Conservation (phyloP, 2,329 filamentous ascomycete species). For the Colletotrichum salicis region DNA sequence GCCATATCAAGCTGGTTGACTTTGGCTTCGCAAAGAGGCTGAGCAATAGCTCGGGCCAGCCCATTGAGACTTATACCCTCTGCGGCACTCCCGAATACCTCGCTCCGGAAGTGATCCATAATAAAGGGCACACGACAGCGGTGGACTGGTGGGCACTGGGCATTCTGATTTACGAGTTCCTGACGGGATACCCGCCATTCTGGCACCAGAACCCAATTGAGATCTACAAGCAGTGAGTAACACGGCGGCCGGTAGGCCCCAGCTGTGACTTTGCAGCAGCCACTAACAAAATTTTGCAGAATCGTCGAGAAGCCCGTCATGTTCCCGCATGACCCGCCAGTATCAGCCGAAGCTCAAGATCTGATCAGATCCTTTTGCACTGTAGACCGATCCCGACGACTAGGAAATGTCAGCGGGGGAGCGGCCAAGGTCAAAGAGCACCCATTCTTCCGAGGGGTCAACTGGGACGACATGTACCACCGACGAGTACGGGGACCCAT, state of each 20-base stretch:
- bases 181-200: slow-evolving; percentile 86
- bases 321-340: slow-evolving; percentile 74
- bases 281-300: slow-evolving; percentile 52
- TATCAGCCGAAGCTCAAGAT: slow-evolving; percentile 76
- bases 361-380: slow-evolving; percentile 82
- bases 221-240: slow-evolving; percentile 79
- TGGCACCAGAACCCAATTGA: slow-evolving; percentile 90
- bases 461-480: slow-evolving; percentile 79
- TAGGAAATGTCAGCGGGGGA: slow-evolving; percentile 83
- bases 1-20: slow-evolving; percentile 85
- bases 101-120: slow-evolving; percentile 85
- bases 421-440: slow-evolving; percentile 78
- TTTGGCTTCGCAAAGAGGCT: slow-evolving; percentile 88
- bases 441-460: slow-evolving; percentile 77
- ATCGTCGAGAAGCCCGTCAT: slow-evolving; percentile 82
- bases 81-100: slow-evolving; percentile 88
- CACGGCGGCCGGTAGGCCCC: not conserved
- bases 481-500: slow-evolving; percentile 76
- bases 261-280: not conserved
- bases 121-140: slow-evolving; percentile 79
- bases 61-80: slow-evolving; percentile 80
- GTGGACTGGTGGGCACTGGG: slow-evolving; percentile 92
- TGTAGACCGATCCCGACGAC: slow-evolving; percentile 79
- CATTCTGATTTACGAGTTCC: slow-evolving; percentile 85
- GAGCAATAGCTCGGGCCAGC: slow-evolving; percentile 61